Evolutionary conservation across 2,329 filamentous ascomycete genomes (phyloP).

Genomic region (Chalaropsis thielavioides): DNA sequence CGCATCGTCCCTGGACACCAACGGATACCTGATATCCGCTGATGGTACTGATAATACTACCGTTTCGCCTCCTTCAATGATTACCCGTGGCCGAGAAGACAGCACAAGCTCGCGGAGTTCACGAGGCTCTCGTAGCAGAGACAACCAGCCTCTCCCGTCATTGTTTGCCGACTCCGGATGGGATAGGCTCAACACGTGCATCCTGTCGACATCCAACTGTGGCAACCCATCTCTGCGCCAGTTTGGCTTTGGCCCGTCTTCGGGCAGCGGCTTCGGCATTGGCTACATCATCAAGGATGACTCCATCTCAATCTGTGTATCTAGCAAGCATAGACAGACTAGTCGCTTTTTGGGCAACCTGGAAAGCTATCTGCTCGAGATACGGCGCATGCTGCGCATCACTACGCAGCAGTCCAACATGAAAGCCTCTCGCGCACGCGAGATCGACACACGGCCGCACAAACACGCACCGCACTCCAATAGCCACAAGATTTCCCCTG

Average conservation of each 20-base stretch:
- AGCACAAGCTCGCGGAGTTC: constrained; percentile 29
- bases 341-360: constrained; percentile 77
- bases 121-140: constrained; percentile 37
- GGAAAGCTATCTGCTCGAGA: constrained; percentile 81
- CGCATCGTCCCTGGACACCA: constrained; percentile 1
- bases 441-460: constrained; percentile 29
- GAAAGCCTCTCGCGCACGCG: constrained; percentile 36
- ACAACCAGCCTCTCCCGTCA: constrained; percentile 47
- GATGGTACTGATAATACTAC: background rate
- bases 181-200: constrained; percentile 90
- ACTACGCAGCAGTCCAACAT: constrained; percentile 36
- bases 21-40: background rate
- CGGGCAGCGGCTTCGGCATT: constrained; percentile 87
- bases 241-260: constrained; percentile 92
- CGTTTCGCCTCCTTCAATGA: background rate
- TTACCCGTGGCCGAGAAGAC: background rate
- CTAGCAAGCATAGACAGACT: constrained; percentile 87
- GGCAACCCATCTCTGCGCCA: constrained; percentile 89
- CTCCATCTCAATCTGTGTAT: constrained; percentile 61
- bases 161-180: constrained; percentile 82
- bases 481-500: background rate
- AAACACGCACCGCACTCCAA: background rate
- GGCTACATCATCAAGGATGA: constrained; percentile 99
- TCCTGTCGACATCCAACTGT: constrained; percentile 95
- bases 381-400: constrained; percentile 67